Percentiles rank a stretch among this genome's conserved stretches.
Conservation (phyloP, 805 yeast species). For the Clavispora phyllophila region DNA sequence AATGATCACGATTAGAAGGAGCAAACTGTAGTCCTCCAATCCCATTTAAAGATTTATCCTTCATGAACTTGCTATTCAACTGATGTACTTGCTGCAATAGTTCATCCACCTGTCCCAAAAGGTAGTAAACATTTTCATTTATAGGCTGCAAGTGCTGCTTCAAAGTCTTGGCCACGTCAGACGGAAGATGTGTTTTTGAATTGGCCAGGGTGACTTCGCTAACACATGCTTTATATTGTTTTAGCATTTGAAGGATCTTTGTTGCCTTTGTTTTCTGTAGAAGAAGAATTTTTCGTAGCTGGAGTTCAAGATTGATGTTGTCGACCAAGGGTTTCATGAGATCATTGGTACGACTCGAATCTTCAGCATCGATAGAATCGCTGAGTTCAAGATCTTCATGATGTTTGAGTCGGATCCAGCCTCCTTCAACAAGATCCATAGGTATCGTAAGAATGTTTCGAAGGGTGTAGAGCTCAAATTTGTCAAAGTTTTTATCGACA, state of each 20-base stretch:
- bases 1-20: constrained; percentile 34
- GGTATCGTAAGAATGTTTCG: constrained; percentile 76
- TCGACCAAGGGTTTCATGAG: constrained; percentile 28
- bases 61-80: constrained; percentile 22
- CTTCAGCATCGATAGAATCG: background rate
- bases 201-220: constrained; percentile 14
- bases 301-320: constrained; percentile 40
- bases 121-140: constrained; percentile 42
- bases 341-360: background rate
- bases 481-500: constrained; percentile 80
- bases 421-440: constrained; percentile 53
- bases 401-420: constrained; percentile 65
- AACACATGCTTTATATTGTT: constrained; percentile 26
- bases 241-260: constrained; percentile 28
- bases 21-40: constrained; percentile 20
- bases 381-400: constrained; percentile 43
- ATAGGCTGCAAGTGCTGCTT: constrained; percentile 37
- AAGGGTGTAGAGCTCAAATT: constrained; percentile 74
- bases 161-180: constrained; percentile 21
- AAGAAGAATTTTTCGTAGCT: constrained; percentile 36
- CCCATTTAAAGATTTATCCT: constrained; percentile 15
- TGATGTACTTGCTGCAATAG: constrained; percentile 25
- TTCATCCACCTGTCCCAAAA: constrained; percentile 40
- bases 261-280: constrained; percentile 35
- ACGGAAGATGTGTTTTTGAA: constrained; percentile 14